Conservation (phyloP, 768 basidiomycete genomes). For the Tylopilus rubrobrunneus region DNA sequence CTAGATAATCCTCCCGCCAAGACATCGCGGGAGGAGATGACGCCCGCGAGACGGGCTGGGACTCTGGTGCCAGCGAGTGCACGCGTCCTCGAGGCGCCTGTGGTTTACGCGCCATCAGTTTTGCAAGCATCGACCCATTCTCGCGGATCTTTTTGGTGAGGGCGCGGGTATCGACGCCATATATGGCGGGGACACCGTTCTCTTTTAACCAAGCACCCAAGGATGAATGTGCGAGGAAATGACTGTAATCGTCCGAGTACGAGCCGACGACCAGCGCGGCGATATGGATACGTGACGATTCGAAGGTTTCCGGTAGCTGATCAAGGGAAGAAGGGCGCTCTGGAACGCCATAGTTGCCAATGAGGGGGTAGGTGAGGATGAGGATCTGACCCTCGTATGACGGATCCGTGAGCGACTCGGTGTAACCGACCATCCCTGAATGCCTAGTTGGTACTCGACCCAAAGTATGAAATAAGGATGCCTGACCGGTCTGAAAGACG, state of each 20-base stretch:
- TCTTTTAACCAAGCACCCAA: conserved; percentile 93
- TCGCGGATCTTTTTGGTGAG: conserved; percentile 95
- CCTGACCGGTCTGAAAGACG: conserved; percentile 97
- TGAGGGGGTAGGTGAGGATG: conserved; percentile 91
- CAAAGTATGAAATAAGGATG: conserved; percentile 10
- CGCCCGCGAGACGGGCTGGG: conserved; percentile 42
- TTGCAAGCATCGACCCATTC: conserved; percentile 90
- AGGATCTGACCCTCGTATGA: conserved; percentile 99
- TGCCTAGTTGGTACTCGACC: conserved; percentile 13
- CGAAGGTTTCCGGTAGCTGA: conserved; percentile 72
- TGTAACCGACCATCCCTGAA: conserved; percentile 98
- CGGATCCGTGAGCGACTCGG: conserved; percentile 96
- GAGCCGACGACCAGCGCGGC: conserved; percentile 89
- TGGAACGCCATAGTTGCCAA: conserved; percentile 98
- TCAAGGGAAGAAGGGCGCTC: conserved; percentile 50
- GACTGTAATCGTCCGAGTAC: conserved; percentile 92
- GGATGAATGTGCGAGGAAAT: conserved; percentile 87
- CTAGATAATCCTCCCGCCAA: conserved; percentile 84
- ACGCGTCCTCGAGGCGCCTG: conserved; percentile 40
- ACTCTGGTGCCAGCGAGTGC: conserved; percentile 32
- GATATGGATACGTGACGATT: conserved; percentile 93
- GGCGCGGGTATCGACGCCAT: conserved; percentile 93
- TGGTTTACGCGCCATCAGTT: conserved; percentile 64
- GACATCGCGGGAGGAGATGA: conserved; percentile 51
- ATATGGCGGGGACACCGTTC: conserved; percentile 90